Conservation (phyloP, 495 filamentous ascomycete species). For the Penicillium robsamsonii region DNA sequence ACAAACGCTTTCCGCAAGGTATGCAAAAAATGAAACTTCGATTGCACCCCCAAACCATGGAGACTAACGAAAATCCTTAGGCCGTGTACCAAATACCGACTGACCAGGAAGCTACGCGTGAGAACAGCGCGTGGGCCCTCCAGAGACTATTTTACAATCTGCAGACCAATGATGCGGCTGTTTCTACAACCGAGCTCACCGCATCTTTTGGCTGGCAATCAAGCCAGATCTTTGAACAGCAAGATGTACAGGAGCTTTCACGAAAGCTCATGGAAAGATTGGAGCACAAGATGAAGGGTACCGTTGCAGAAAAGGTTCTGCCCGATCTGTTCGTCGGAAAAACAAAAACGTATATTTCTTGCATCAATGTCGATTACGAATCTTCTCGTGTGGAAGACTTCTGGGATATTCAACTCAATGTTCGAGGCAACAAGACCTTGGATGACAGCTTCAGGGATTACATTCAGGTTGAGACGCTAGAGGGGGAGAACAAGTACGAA, state of each 20-base stretch:
- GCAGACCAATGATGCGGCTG: constrained; percentile 76
- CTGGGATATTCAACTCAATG: constrained; percentile 98
- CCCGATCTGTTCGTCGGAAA: constrained; percentile 91
- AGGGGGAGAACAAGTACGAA: constrained; percentile 98
- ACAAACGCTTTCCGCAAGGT: constrained; percentile 97
- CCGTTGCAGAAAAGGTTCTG: constrained; percentile 86
- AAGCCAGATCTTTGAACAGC: constrained; percentile 96
- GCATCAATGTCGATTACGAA: constrained; percentile 97
- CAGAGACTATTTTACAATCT: constrained; percentile 93
- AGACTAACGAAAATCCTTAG: constrained; percentile 41
- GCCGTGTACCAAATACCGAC: constrained; percentile 97
- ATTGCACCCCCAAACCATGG: constrained; percentile 11
- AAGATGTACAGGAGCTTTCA: constrained; percentile 96
- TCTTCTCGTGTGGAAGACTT: constrained; percentile 94
- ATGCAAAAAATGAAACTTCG: constrained; percentile 13
- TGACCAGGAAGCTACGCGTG: constrained; percentile 69
- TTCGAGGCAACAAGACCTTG: constrained; percentile 86
- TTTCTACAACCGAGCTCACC: constrained; percentile 89
- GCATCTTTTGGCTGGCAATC: constrained; percentile 98
- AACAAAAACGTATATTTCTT: constrained; percentile 96
- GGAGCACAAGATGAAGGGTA: constrained; percentile 97
- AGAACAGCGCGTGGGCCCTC: constrained; percentile 89
- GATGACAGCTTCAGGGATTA: constrained; percentile 96
- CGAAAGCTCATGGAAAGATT: constrained; percentile 95
- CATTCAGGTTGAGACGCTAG: constrained; percentile 91